Percentiles rank a stretch among this genome's conserved stretches.
phyloP scores from a whole-genome alignment of 225 moss, liverwort and hornwort species.

The Pleurozium schreberi region DNA sequence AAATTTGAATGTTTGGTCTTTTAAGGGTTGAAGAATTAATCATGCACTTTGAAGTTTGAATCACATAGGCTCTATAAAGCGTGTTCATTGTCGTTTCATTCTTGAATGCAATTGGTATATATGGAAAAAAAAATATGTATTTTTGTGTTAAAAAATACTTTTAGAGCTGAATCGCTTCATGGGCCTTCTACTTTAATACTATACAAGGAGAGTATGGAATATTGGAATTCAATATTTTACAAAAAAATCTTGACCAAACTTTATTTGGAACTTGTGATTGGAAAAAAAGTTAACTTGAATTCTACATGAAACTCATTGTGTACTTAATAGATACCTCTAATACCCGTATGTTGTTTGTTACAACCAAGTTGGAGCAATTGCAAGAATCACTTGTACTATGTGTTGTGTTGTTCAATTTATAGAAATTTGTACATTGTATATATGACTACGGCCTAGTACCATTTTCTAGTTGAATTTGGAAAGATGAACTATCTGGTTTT shows the following conservation, averaged over 20 bases:
- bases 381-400: too few relatives aligned
- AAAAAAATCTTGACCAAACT: not conserved
- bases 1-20: not conserved
- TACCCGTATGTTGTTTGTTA: too few relatives aligned
- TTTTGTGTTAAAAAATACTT: not conserved
- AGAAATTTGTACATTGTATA: too few relatives aligned
- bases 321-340: not conserved
- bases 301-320: rapidly evolving
- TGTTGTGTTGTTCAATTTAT: too few relatives aligned
- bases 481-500: too few relatives aligned
- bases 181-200: not conserved
- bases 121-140: too few relatives aligned
- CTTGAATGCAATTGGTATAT: not conserved
- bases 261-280: rapidly evolving
- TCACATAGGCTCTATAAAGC: not conserved
- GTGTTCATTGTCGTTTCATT: not conserved
- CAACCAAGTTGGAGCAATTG: too few relatives aligned
- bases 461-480: too few relatives aligned
- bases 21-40: not conserved
- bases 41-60: not conserved
- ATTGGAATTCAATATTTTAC: not conserved
- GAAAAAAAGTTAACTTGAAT: not conserved
- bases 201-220: not conserved
- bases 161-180: not conserved
- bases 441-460: too few relatives aligned